These are phyloP conservation scores for Oryza officinalis DNA, from an alignment of 176 grass and related monocot species.

Conservation along the genomic window DNA sequence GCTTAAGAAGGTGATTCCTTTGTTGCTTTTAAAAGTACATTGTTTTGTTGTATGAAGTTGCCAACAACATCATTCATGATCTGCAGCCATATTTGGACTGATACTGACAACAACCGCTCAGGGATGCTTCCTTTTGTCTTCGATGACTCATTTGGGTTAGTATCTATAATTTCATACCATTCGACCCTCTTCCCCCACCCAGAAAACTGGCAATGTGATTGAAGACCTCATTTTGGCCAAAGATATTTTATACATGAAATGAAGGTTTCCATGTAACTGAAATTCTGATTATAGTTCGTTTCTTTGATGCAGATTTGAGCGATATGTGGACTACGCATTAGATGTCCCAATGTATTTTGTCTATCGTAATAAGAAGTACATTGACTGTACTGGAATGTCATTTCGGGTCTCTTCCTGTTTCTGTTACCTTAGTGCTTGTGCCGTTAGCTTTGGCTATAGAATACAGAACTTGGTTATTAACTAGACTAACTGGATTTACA, in stretches of 20 bases:
- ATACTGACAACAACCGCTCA: slow-evolving; percentile 96
- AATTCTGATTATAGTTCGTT: slow-evolving; percentile 36
- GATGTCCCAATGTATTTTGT: slow-evolving; percentile 99
- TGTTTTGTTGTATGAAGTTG: background rate
- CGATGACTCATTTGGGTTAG: slow-evolving; percentile 81
- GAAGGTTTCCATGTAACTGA: slow-evolving; percentile 21
- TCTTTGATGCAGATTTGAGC: slow-evolving; percentile 73
- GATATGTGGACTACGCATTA: slow-evolving; percentile 91
- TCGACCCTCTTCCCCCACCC: background rate
- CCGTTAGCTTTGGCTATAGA: background rate
- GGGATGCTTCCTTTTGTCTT: slow-evolving; percentile 99
- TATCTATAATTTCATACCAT: background rate
- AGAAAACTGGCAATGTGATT: slow-evolving; percentile 8
- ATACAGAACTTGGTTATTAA: background rate
- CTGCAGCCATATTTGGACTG: slow-evolving; percentile 96
- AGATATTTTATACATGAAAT: slow-evolving; percentile 27
- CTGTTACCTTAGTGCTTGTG: slow-evolving; percentile 13
- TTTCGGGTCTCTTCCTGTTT: slow-evolving; percentile 75
- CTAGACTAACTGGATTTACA: slow-evolving; percentile 10
- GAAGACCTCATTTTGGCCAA: background rate
- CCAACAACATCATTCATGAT: slow-evolving; percentile 27
- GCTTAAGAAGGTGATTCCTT: slow-evolving; percentile 84
- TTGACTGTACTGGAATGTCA: slow-evolving; percentile 94
- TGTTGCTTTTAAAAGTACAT: background rate
- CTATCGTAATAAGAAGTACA: slow-evolving; percentile 89